Evolutionary conservation across 805 yeast genomes (phyloP).

Genomic region (Candida pseudofarinosa): DNA sequence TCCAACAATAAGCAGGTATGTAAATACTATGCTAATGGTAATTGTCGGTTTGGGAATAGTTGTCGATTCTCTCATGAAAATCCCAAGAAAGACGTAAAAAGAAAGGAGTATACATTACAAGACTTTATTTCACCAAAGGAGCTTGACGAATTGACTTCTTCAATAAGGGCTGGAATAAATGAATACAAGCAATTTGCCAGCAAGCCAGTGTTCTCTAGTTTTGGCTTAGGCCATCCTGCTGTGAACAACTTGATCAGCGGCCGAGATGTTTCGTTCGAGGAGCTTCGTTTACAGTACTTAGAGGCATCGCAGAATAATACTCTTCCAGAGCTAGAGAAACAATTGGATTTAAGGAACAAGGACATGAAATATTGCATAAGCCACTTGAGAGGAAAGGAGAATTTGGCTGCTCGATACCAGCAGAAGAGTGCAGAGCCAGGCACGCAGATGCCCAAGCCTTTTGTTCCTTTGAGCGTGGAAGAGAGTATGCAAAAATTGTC

Average conservation of each 20-base stretch:
- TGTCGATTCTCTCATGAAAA: constrained; percentile 23
- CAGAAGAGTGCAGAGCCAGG: constrained; percentile 40
- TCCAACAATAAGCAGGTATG: constrained; percentile 10
- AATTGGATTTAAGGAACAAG: constrained; percentile 36
- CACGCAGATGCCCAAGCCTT: constrained; percentile 18
- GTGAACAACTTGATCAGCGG: constrained; percentile 45
- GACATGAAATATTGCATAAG: constrained; percentile 45
- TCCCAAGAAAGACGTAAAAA: constrained; percentile 1
- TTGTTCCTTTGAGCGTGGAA: constrained; percentile 24
- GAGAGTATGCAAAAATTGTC: constrained; percentile 22
- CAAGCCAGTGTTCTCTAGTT: constrained; percentile 39
- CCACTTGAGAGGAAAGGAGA: constrained; percentile 35
- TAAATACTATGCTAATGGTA: constrained; percentile 21
- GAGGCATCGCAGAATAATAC: constrained; percentile 37
- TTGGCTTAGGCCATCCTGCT: constrained; percentile 48
- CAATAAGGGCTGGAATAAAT: constrained; percentile 19
- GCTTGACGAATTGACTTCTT: constrained; percentile 13
- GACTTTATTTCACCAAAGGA: constrained; percentile 12
- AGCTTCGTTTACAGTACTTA: constrained; percentile 43
- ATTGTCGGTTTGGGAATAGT: constrained; percentile 24
- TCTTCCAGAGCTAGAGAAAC: constrained; percentile 35
- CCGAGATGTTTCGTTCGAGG: constrained; percentile 54
- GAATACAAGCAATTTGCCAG: constrained; percentile 19
- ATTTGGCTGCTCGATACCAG: constrained; percentile 54
- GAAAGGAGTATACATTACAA: constrained; percentile 3